Evolutionary conservation across 192 early-diverging fungal species (phyloP), one percentile per base, ranked within the genome.

Genomic region (Coemansia sp.): DNA sequence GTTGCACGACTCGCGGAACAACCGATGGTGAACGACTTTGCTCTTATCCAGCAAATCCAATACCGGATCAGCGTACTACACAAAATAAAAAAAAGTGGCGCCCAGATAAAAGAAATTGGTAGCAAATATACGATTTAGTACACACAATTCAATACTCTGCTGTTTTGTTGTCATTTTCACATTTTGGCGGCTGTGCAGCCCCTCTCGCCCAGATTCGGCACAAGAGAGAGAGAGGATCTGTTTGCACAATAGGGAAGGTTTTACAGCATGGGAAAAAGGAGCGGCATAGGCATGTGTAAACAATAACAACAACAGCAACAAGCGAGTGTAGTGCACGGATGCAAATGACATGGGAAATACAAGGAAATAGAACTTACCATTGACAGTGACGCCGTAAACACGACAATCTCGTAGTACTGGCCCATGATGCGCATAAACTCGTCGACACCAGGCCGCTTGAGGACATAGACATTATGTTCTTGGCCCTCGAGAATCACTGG

Each of bases 51-150:
- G 81, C 75, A 91, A 89, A 70, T 99, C 96, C 34, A 99, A 80
- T 11, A 98, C 95, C n/a, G 96, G 95, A 78, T 99, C 96, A 23
- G 97, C 97, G 73, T 99, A 99, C 94, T 97, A 84, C 75, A 84
- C n/a, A 19, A 29, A 32, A 12, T 46, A 34, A 48, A 14, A 48
- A 37, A 27, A 12, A n/a, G 57, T 71, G 55, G 62, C 69, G 42
- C 36, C 57, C 21, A 53, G 29, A 12, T 27, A 46, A 38, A 61
- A 38, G 45, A n/a, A 55, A 27, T 41, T 41, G 39, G 11, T 41
- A 41, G 11, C 39, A 14, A 19, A 64, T 44, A 9, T 8, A 10
- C 38, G 42, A 27, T 57, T 57, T 57, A 57, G 55, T 57, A 57
- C 14, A 31, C 19, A 61, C 59, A 61, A 61, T 61, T 61, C 59